These are phyloP conservation scores for Echites panduratus DNA, from an alignment of 257 asterid genomes.

Conservation along the genomic window DNA sequence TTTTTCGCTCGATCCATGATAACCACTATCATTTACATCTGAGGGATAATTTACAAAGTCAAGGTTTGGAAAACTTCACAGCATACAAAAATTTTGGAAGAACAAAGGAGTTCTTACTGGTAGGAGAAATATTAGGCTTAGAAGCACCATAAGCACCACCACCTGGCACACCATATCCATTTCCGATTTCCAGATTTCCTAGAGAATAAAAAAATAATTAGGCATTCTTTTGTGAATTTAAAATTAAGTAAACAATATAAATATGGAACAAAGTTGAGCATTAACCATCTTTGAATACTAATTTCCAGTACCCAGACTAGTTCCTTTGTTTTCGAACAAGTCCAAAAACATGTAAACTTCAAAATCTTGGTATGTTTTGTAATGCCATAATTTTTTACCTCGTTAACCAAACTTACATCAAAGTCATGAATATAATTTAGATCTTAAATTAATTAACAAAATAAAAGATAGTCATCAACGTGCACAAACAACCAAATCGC, in stretches of 20 bases:
- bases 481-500: no score
- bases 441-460: no score
- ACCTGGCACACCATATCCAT: conserved; percentile 99
- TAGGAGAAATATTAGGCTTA: conserved; percentile 17
- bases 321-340: neutral
- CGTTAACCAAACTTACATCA: no score
- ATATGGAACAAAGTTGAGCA: neutral
- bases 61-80: conserved; percentile 4
- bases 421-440: no score
- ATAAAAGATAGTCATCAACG: no score
- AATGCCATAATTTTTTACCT: no score
- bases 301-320: neutral
- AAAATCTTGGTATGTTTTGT: neutral
- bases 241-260: neutral
- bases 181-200: conserved; percentile 91
- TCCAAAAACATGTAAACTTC: neutral
- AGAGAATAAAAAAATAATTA: conserved; percentile 7
- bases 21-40: conserved; percentile 36
- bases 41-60: conserved; percentile 17
- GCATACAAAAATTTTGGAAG: conserved; percentile 7
- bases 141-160: conserved; percentile 82
- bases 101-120: conserved; percentile 36
- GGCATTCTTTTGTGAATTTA: conserved; percentile 2
- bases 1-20: conserved; percentile 28
- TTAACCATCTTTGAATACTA: neutral